Percentiles rank a stretch among this genome's conserved stretches.
Conservation (phyloP, 1,139 yeast genomes). For the Pichia sp. region DNA sequence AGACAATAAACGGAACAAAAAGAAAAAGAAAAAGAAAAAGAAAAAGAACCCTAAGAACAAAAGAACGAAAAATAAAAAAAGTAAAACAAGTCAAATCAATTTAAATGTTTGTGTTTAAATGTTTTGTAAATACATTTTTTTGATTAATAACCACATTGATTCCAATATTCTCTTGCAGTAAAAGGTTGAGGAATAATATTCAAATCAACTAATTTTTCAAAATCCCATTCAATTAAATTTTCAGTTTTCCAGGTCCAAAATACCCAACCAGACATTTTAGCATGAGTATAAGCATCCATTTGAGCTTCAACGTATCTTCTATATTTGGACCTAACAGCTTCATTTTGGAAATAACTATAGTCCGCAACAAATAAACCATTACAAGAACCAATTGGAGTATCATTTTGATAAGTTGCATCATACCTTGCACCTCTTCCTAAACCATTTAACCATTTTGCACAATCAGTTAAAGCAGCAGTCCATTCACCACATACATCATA, state of each 20-base stretch:
- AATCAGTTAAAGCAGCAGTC: slow-evolving; percentile 83
- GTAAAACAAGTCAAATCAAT: not conserved
- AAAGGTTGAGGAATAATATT: slow-evolving; percentile 60
- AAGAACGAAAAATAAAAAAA: too few species aligned
- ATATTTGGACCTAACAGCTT: slow-evolving; percentile 31
- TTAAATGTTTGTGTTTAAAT: not conserved
- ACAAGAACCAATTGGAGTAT: slow-evolving; percentile 35
- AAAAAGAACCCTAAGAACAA: not conserved
- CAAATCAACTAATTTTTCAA: slow-evolving; percentile 41
- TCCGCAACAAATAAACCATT: slow-evolving; percentile 26
- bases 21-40: not conserved
- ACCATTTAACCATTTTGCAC: slow-evolving; percentile 62
- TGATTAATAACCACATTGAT: slow-evolving; percentile 27
- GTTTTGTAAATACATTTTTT: not conserved
- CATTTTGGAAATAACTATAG: slow-evolving; percentile 29
- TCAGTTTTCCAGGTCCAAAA: slow-evolving; percentile 71
- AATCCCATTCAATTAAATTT: slow-evolving; percentile 58
- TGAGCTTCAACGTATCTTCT: slow-evolving; percentile 46
- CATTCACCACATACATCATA: slow-evolving; percentile 62
- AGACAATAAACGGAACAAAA: too few species aligned
- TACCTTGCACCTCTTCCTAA: slow-evolving; percentile 53
- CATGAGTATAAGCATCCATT: slow-evolving; percentile 37
- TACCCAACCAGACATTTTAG: slow-evolving; percentile 47
- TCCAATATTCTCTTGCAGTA: slow-evolving; percentile 36
- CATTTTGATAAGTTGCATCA: slow-evolving; percentile 43